phyloP scores from a whole-genome alignment of 2,329 filamentous ascomycete species.

The Bretziella fagacearum region DNA sequence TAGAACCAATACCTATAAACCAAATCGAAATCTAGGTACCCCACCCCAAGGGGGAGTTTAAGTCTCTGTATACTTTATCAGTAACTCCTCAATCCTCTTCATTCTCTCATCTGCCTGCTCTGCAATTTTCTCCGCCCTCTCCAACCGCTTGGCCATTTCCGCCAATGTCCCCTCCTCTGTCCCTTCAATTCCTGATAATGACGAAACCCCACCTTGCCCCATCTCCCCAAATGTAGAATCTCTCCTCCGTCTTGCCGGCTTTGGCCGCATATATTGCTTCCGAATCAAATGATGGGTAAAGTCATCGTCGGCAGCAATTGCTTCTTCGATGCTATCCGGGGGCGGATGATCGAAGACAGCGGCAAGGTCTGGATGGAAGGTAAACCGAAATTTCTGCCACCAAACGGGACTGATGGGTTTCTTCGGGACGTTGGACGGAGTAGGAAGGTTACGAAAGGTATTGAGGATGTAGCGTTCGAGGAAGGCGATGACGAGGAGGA shows the following conservation, averaged over 20 bases:
- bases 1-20: not conserved
- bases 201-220: no score
- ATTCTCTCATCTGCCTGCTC: not conserved
- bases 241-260: constrained; percentile 24
- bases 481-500: constrained; percentile 53
- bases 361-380: constrained; percentile 53
- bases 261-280: constrained; percentile 34
- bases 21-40: not conserved
- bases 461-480: constrained; percentile 53
- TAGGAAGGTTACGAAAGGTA: constrained; percentile 24
- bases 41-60: not conserved
- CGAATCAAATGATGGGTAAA: constrained; percentile 41
- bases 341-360: constrained; percentile 57
- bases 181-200: not conserved
- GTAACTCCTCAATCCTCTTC: not conserved
- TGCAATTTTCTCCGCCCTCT: not conserved
- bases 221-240: constrained; percentile 42
- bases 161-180: not conserved
- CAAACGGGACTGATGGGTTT: constrained; percentile 25
- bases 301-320: constrained; percentile 42
- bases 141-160: not conserved
- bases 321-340: constrained; percentile 40
- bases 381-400: constrained; percentile 52
- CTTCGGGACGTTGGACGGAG: constrained; percentile 10
- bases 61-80: not conserved